Percentiles rank a stretch among this genome's conserved stretches.
Evolutionary conservation across 345 rosid species (phyloP).

Genomic region (Bruguiera sexangula): DNA sequence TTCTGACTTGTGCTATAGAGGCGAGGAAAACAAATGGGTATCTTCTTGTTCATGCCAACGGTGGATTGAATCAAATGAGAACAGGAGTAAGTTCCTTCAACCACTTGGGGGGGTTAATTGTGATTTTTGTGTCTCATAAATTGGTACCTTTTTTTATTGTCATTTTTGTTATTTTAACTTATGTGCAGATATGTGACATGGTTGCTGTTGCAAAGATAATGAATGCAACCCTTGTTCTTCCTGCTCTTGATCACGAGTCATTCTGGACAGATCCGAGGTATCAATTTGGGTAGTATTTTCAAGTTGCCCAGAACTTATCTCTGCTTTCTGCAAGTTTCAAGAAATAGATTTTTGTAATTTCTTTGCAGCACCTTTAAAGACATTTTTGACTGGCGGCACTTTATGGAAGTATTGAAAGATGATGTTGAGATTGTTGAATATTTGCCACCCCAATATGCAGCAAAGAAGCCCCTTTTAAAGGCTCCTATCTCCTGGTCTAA

Average conservation of each 20-base stretch:
- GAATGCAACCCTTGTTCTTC: slow-evolving; percentile 97
- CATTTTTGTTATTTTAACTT: not conserved
- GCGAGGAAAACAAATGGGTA: slow-evolving; percentile 63
- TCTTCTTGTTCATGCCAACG: slow-evolving; percentile 88
- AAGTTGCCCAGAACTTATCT: not conserved
- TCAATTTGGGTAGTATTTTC: too few species aligned
- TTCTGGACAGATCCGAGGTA: slow-evolving; percentile 99
- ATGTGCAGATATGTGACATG: slow-evolving; percentile 90
- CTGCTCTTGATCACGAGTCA: slow-evolving; percentile 90
- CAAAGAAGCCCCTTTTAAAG: slow-evolving; percentile 59
- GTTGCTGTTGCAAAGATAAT: slow-evolving; percentile 91
- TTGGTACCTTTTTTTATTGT: too few species aligned
- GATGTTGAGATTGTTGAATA: slow-evolving; percentile 82
- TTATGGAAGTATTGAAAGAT: slow-evolving; percentile 61
- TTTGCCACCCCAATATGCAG: slow-evolving; percentile 51
- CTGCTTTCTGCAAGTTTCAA: not conserved
- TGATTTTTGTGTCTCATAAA: too few species aligned
- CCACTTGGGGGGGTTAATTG: too few species aligned
- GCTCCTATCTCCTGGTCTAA: slow-evolving; percentile 99
- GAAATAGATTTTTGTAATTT: not conserved
- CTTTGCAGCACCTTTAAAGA: slow-evolving; percentile 83
- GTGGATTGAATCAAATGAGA: slow-evolving; percentile 99
- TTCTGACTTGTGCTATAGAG: slow-evolving; percentile 30
- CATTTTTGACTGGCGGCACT: slow-evolving; percentile 93
- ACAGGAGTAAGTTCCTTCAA: slow-evolving; percentile 64